Evolutionary conservation across 1,139 yeast genomes (phyloP).

Genomic region (Saccharomyces pastorianus): DNA sequence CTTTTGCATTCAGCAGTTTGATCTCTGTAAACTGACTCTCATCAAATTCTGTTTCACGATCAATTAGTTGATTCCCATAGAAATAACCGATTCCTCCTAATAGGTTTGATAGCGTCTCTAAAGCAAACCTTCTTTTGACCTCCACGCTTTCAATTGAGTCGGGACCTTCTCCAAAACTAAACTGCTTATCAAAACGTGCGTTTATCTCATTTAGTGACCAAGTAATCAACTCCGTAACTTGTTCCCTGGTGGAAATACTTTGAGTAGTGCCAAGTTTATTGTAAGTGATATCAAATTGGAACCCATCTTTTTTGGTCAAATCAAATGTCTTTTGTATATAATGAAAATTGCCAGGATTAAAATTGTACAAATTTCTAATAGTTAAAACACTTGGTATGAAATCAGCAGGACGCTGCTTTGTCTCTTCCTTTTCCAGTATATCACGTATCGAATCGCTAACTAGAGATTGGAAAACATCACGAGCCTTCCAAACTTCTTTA

Average conservation of each 20-base stretch:
- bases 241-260: slow-evolving; percentile 35
- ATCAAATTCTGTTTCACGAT: slow-evolving; percentile 58
- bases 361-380: slow-evolving; percentile 51
- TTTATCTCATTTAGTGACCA: slow-evolving; percentile 40
- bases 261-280: slow-evolving; percentile 42
- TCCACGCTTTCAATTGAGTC: slow-evolving; percentile 20
- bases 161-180: slow-evolving; percentile 38
- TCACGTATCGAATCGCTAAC: slow-evolving; percentile 57
- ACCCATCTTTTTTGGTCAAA: slow-evolving; percentile 42
- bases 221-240: slow-evolving; percentile 38
- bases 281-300: slow-evolving; percentile 67
- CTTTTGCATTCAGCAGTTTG: slow-evolving; percentile 40
- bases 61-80: slow-evolving; percentile 81
- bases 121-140: slow-evolving; percentile 52
- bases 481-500: slow-evolving; percentile 71
- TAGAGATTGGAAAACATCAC: slow-evolving; percentile 63
- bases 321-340: slow-evolving; percentile 62
- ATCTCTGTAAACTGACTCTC: slow-evolving; percentile 56
- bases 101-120: slow-evolving; percentile 71
- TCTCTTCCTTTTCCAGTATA: slow-evolving; percentile 32
- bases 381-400: slow-evolving; percentile 37
- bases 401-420: slow-evolving; percentile 9
- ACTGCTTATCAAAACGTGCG: slow-evolving; percentile 46
- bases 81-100: slow-evolving; percentile 87
- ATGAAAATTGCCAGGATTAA: slow-evolving; percentile 66